Base-by-base conservation (phyloP, 371 early-diverging fungal species). In the Blastocladiella emersonii region DNA sequence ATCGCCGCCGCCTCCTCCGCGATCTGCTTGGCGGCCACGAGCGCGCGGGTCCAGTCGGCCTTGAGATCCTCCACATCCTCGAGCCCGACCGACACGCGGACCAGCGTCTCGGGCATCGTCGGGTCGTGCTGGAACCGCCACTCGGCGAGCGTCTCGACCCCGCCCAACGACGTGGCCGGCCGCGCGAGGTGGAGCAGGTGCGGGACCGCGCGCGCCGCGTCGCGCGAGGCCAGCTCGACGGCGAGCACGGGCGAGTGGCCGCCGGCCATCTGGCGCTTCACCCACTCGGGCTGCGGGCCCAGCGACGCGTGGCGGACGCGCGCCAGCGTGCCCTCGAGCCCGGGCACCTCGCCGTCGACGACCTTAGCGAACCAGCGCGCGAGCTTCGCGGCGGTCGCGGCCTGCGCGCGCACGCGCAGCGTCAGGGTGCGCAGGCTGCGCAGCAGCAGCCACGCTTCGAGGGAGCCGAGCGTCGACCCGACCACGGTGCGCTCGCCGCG, bases 131-230 rank as follows among this genome's bases (percentile, higher is more conserved):
- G 72, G 27, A 71, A 68, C 36, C 85, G 69, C 83, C 83, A 81
- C 53, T 85, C 84, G 44, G 75, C 74, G 62, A 83, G 67, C 21
- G 78, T 73, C 68, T 84, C 82, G n/a, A 77, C 76, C 17, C 84
- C 83, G 64, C 88, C 88, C 21, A 88, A 70, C 7, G 78, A 78
- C 12, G 84, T 84, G 17, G 88, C 85, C 34, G 70, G 69, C 8
- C 64, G 41, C 39, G 69, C 66, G n/a, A 75, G 62, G 13, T 61
- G 30, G 55, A 81, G 64, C 36, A 67, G 64, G 21, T 71, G 60
- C 0, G 78, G 71, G 17, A 82, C 65, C 39, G 67, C 66, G 67
- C 66, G 59, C 10, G 59, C 59, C 7, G 43, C 41, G 17, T 8
- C 27, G 21, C 27, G 37, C 13, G 37, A 30, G 15, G 35, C 32